Evolutionary conservation across 2,329 filamentous ascomycete species (phyloP).

Genomic region (Cladosporium sp.): DNA sequence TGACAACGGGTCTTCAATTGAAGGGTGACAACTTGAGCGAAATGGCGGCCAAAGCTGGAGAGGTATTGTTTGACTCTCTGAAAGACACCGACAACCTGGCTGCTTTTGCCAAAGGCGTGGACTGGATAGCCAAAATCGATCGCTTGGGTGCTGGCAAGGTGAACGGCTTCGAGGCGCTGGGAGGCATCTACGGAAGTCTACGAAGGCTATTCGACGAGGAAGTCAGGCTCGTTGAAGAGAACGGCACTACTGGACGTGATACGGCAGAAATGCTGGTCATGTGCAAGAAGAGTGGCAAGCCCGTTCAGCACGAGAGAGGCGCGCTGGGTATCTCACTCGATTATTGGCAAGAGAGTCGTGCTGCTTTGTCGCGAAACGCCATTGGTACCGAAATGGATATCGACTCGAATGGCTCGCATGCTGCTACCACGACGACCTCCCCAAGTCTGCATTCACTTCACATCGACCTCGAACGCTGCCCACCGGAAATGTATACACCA

Average conservation of each 20-base stretch:
- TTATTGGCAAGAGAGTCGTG: constrained; percentile 61
- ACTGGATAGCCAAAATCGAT: constrained; percentile 69
- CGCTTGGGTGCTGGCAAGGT: constrained; percentile 69
- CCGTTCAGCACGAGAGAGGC: constrained; percentile 68
- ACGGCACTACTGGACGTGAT: not conserved
- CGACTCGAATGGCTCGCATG: constrained; percentile 25
- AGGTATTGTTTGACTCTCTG: constrained; percentile 68
- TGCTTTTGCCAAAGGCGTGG: constrained; percentile 70
- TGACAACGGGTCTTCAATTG: constrained; percentile 55
- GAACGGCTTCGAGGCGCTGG: constrained; percentile 76
- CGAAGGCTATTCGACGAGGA: constrained; percentile 72
- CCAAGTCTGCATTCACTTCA: constrained; percentile 46
- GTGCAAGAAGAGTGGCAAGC: constrained; percentile 70
- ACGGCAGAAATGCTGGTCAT: constrained; percentile 57
- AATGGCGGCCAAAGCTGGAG: constrained; percentile 63
- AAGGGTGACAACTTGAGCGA: constrained; percentile 60
- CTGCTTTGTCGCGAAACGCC: constrained; percentile 36
- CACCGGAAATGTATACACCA: constrained; percentile 55
- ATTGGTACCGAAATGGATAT: constrained; percentile 41
- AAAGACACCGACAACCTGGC: constrained; percentile 63
- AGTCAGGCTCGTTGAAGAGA: constrained; percentile 14
- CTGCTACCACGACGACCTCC: not conserved
- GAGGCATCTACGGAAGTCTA: constrained; percentile 71
- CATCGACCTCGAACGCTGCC: constrained; percentile 62
- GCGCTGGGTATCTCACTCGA: constrained; percentile 71